phyloP scores from a whole-genome alignment of 31 red algal genomes.

The Endocladia muricata region DNA sequence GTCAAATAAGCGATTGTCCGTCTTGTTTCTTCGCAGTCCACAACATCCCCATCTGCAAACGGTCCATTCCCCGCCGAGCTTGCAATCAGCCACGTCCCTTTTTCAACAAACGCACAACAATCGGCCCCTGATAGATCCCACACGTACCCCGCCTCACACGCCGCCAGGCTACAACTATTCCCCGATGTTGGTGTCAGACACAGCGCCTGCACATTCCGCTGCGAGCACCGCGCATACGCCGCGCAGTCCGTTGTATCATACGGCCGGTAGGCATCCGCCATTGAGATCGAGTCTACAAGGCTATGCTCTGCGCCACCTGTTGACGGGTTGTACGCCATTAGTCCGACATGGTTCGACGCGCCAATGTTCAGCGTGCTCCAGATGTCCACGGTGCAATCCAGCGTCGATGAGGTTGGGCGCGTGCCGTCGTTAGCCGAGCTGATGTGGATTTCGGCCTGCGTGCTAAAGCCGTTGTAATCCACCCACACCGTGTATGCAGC shows the following conservation, averaged over 20 bases:
- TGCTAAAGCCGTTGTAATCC: constrained; percentile 57
- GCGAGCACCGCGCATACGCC: constrained; percentile 24
- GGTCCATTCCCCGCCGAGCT: constrained; percentile 1
- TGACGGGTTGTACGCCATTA: constrained; percentile 46
- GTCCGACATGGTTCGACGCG: constrained; percentile 39
- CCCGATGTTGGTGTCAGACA: not conserved
- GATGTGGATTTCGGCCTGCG: constrained; percentile 30
- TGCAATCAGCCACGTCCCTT: constrained; percentile 16
- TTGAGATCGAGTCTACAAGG: constrained; percentile 35
- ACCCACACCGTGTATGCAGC: constrained; percentile 45
- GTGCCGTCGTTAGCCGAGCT: constrained; percentile 16
- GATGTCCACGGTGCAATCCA: constrained; percentile 43
- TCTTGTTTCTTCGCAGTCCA: constrained; percentile 20
- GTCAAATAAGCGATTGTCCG: constrained; percentile 6
- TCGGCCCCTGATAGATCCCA: constrained; percentile 61
- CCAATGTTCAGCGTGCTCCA: constrained; percentile 44
- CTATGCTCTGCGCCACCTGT: constrained; percentile 22
- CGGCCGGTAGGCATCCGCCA: constrained; percentile 41
- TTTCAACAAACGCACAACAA: constrained; percentile 68
- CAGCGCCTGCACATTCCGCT: constrained; percentile 13
- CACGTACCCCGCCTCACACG: constrained; percentile 30
- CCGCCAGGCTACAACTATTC: constrained; percentile 24
- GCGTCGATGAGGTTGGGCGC: constrained; percentile 26
- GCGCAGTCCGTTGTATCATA: constrained; percentile 38
- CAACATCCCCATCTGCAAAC: constrained; percentile 26